Evolutionary conservation across 2,329 filamentous ascomycete species (phyloP).

Genomic region (Ophiostoma quercus): DNA sequence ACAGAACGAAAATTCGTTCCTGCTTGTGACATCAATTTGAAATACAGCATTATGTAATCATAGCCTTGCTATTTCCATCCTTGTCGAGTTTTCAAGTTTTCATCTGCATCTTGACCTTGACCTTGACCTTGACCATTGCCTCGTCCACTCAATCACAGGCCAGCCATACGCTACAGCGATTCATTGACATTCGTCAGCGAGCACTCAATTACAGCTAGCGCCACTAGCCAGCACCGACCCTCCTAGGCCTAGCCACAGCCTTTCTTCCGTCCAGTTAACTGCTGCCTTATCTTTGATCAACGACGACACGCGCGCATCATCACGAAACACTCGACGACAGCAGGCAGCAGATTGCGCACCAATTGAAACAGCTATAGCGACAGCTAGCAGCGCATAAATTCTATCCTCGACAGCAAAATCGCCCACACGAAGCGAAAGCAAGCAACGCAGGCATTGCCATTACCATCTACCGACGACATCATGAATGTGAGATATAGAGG

Average conservation of each 20-base stretch:
- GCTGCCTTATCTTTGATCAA: constrained; percentile 20
- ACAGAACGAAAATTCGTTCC: not conserved
- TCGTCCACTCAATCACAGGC: not conserved
- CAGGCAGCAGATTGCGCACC: constrained; percentile 2
- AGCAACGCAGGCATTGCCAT: not conserved
- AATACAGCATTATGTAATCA: not conserved
- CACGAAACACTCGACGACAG: not conserved
- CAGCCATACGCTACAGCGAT: not conserved
- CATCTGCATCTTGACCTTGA: not conserved
- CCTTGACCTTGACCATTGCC: not conserved
- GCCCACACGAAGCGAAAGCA: not conserved
- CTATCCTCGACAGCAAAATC: not conserved
- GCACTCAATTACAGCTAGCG: constrained; percentile 4
- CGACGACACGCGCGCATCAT: not conserved
- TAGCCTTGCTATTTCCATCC: not conserved
- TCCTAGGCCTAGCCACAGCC: constrained; percentile 13
- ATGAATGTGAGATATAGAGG: constrained; percentile 24
- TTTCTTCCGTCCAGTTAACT: constrained; percentile 11
- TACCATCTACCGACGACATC: not conserved
- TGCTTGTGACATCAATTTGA: not conserved
- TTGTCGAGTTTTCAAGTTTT: not conserved
- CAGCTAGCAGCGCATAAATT: not conserved
- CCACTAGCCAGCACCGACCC: not conserved
- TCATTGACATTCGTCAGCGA: constrained; percentile 7
- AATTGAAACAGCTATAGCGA: not conserved